These are phyloP conservation scores for Trichopus zeylanicus DNA, from an alignment of 116 monocot species.

Conservation along the genomic window DNA sequence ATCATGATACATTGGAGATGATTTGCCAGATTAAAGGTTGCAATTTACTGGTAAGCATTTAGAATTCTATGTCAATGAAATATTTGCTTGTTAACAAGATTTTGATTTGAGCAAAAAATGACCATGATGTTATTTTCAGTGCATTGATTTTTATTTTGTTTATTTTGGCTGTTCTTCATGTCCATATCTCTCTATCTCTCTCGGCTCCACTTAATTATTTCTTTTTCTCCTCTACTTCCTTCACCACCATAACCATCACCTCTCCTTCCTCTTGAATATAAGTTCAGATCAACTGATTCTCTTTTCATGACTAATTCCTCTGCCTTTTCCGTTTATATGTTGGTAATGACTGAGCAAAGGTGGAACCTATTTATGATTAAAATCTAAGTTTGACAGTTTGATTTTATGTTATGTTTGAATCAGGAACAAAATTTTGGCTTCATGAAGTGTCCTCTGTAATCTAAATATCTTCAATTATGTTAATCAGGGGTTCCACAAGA, in stretches of 20 bases:
- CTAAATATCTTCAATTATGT: neutral
- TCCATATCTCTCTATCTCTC: too few relatives aligned
- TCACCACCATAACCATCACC: neutral
- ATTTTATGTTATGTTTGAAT: too few relatives aligned
- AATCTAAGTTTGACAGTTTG: too few relatives aligned
- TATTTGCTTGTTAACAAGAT: neutral
- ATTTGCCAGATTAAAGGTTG: too few relatives aligned
- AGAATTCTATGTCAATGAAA: neutral
- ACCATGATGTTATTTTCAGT: neutral
- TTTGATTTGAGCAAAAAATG: neutral
- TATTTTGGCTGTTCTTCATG: neutral
- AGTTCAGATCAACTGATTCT: too few relatives aligned
- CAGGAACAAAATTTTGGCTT: too few relatives aligned
- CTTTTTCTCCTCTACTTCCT: neutral
- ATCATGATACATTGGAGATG: neutral
- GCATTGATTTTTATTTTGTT: neutral
- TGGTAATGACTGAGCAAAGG: too few relatives aligned
- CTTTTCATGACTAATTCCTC: too few relatives aligned
- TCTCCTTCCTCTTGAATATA: too few relatives aligned
- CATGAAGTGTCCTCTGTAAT: neutral
- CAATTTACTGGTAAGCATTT: slow-evolving; percentile 4
- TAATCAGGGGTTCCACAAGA: slow-evolving; percentile 72
- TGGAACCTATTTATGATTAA: too few relatives aligned
- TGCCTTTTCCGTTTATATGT: too few relatives aligned
- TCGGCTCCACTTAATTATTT: neutral